Evolutionary conservation across 2,329 filamentous ascomycete species (phyloP).

Genomic region (Sarocladium kiliense): DNA sequence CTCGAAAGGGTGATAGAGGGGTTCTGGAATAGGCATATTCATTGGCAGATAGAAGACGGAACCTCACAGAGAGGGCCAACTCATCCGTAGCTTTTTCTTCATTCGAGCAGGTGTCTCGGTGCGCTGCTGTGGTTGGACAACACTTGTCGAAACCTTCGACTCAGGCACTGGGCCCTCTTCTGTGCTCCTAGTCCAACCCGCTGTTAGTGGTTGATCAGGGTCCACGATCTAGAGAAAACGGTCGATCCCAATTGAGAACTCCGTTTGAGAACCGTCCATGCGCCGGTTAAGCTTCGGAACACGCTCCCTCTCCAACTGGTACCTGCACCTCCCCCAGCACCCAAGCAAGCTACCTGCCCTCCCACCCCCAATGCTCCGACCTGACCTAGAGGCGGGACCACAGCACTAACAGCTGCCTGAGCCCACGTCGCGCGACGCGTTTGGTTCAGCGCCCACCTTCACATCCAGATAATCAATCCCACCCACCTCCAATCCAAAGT

Average conservation of each 20-base stretch:
- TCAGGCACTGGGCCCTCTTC: too few relatives aligned
- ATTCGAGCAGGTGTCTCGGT: neutral
- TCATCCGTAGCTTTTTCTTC: neutral
- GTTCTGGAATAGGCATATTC: neutral
- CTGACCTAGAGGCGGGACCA: neutral
- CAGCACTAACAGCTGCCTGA: neutral
- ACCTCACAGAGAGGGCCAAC: neutral
- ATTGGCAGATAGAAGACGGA: too few relatives aligned
- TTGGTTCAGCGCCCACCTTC: conserved; percentile 6
- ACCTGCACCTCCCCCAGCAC: neutral
- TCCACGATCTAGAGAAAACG: neutral
- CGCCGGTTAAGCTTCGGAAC: conserved; percentile 4
- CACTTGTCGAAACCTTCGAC: neutral
- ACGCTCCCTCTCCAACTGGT: neutral
- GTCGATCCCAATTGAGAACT: neutral
- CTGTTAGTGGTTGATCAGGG: neutral
- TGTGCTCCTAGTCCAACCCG: neutral
- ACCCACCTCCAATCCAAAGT: neutral
- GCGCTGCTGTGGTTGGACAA: conserved; percentile 6
- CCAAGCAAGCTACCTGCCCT: too few relatives aligned
- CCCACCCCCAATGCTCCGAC: too few relatives aligned
- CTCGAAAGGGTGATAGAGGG: neutral
- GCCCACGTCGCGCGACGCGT: conserved; percentile 7
- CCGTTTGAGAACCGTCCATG: neutral
- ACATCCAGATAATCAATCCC: conserved; percentile 2